Base-by-base conservation (phyloP, 306 rosid genomes). In the Castanopsis chinensis region DNA sequence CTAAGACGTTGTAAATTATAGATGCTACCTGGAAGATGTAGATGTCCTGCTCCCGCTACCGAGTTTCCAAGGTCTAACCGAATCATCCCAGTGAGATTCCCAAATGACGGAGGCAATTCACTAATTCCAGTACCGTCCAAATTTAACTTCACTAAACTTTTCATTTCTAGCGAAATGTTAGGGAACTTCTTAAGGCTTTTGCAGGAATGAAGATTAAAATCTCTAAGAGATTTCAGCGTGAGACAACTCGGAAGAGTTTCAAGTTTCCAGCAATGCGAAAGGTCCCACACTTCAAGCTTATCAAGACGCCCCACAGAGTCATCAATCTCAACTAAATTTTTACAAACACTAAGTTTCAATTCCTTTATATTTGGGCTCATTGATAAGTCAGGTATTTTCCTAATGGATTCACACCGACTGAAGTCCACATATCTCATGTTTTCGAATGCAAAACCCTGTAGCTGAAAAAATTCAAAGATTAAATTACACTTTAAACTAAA, bases 1-100 rank as follows among this genome's bases (percentile, higher is more conserved):
- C 5, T 0, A 33, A 33, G 37, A 1, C 7, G 1, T 33, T 5
- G 37, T 33, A 33, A 5, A 4, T 30, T 30, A 30, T 30, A 30
- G 33, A 30, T 30, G 33, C 33, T 30, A 30, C 33, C 33, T 30
- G 33, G 33, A 0, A 30, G 0, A 30, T 30, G 33, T 30, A 30
- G 33, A 30, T 30, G 33, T 30, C 3, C 33, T 4, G 4, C 5
- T 25, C 1, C 27, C 27, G 27, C 27, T 2, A 0, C 27, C 5
- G 0, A 30, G 45, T 37, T 5, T 37, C 45, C 45, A 8, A 37
- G 9, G 2, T 73, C 32, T 18, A 85, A 70, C 49, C 83, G 85
- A 74, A 83, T 73, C 84, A 87, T 84, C 30, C 83, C 86, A 57
- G 71, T 79, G 43, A 88, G 89, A 57, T 83, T 83, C 64, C 64